Conservation (phyloP, 148 eudicot genomes). For the Fagopyrum tataricum region DNA sequence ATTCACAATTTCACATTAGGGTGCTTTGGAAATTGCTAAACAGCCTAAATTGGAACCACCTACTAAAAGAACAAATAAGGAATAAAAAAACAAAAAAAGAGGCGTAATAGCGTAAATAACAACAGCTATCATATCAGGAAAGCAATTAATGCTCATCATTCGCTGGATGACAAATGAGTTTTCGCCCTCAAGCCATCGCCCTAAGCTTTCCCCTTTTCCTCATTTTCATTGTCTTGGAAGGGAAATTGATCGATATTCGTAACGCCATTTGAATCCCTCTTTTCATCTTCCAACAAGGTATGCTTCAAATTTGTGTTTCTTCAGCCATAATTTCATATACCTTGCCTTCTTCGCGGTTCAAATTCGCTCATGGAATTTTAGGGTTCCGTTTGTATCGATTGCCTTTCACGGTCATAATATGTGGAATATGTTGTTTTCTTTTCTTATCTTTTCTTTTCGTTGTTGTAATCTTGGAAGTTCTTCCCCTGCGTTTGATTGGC, state of each 20-base stretch:
- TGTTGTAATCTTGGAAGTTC: not conserved
- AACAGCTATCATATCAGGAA: not conserved
- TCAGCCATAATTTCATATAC: not conserved
- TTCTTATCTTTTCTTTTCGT: not conserved
- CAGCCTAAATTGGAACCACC: no score
- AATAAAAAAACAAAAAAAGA: no score
- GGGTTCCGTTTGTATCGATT: not conserved
- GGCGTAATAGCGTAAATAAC: not conserved
- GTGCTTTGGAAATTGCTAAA: no score
- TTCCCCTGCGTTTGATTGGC: not conserved
- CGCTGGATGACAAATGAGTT: not conserved
- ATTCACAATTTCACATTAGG: no score
- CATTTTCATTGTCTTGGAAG: not conserved
- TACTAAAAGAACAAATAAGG: no score
- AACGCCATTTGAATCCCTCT: not conserved
- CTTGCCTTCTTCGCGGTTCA: not conserved
- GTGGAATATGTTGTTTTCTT: not conserved
- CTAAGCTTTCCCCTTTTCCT: not conserved
- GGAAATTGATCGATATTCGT: not conserved
- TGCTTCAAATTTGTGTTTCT: not conserved
- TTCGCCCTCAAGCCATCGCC: not conserved
- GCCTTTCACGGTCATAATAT: not conserved
- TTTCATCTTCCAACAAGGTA: not conserved
- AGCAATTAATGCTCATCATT: conserved; percentile 2
- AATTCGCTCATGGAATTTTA: not conserved